Conservation (phyloP, 768 basidiomycete species). For the Trametes coccinea region DNA sequence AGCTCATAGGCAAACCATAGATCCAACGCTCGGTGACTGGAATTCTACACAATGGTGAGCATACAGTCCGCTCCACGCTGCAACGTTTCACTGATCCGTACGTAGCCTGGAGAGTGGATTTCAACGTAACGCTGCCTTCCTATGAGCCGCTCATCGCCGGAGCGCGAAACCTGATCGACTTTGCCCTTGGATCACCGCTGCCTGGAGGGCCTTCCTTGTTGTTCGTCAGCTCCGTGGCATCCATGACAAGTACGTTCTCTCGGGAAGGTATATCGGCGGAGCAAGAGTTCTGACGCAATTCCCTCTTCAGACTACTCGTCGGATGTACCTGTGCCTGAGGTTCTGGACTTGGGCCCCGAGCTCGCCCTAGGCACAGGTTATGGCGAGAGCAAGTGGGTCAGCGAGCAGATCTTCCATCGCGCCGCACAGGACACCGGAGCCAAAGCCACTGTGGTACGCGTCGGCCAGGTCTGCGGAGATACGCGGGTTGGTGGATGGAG, state of each 20-base stretch:
- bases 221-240: constrained; percentile 18
- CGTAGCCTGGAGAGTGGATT: constrained; percentile 43
- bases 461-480: constrained; percentile 49
- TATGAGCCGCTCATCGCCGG: constrained; percentile 40
- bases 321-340: not conserved
- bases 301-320: not conserved
- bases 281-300: not conserved
- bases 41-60: constrained; percentile 40
- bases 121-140: constrained; percentile 40
- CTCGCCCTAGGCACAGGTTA: constrained; percentile 46
- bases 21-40: constrained; percentile 29
- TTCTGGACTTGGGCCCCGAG: constrained; percentile 27
- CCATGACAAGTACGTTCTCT: constrained; percentile 9
- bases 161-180: constrained; percentile 16
- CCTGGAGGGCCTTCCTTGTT: constrained; percentile 26
- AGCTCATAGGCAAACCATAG: not conserved
- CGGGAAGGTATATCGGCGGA: not conserved
- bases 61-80: too few species aligned
- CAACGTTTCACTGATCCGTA: not conserved
- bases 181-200: constrained; percentile 4
- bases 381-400: constrained; percentile 46
- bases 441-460: constrained; percentile 39
- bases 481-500: constrained; percentile 43
- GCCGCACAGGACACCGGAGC: constrained; percentile 37
- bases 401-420: constrained; percentile 42